Percentiles rank a stretch among this genome's conserved stretches.
Evolutionary conservation across 805 yeast species (phyloP).

Genomic region (Candida nanaspora): DNA sequence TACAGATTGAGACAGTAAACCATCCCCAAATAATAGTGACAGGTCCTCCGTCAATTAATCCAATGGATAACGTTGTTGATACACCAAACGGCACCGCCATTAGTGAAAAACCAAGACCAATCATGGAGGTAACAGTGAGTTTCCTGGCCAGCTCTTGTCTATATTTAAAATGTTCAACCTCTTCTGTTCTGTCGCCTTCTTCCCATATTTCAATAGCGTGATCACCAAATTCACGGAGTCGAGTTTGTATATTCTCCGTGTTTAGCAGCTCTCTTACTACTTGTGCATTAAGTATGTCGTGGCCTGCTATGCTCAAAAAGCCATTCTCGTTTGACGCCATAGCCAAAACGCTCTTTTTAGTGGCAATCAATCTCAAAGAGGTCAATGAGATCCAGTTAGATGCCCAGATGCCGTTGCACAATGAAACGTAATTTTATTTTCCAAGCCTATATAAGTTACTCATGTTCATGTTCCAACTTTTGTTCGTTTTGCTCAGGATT

Average conservation of each 20-base stretch:
- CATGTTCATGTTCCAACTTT: too few relatives aligned
- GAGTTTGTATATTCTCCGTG: conserved; percentile 8
- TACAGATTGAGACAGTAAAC: conserved; percentile 55
- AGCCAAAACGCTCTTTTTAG: too few relatives aligned
- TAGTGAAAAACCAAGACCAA: conserved; percentile 72
- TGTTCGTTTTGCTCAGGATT: too few relatives aligned
- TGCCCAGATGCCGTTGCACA: too few relatives aligned
- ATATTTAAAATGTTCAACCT: conserved; percentile 66
- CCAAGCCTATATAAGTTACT: too few relatives aligned
- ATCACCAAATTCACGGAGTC: conserved; percentile 18
- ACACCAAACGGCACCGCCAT: conserved; percentile 82
- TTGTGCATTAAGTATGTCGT: neutral
- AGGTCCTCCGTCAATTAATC: conserved; percentile 70
- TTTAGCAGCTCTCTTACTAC: neutral
- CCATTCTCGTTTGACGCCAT: neutral
- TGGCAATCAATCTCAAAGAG: too few relatives aligned
- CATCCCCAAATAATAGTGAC: conserved; percentile 73
- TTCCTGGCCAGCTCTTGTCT: conserved; percentile 66
- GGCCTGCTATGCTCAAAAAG: neutral
- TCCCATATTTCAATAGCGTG: conserved; percentile 23
- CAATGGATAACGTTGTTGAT: conserved; percentile 65
- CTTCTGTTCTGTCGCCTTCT: conserved; percentile 43
- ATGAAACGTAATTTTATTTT: too few relatives aligned
- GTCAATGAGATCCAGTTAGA: too few relatives aligned
- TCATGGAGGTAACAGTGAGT: conserved; percentile 59